Evolutionary conservation across 2,329 filamentous ascomycete genomes (phyloP).

Genomic region (Colletotrichum eremochloae): DNA sequence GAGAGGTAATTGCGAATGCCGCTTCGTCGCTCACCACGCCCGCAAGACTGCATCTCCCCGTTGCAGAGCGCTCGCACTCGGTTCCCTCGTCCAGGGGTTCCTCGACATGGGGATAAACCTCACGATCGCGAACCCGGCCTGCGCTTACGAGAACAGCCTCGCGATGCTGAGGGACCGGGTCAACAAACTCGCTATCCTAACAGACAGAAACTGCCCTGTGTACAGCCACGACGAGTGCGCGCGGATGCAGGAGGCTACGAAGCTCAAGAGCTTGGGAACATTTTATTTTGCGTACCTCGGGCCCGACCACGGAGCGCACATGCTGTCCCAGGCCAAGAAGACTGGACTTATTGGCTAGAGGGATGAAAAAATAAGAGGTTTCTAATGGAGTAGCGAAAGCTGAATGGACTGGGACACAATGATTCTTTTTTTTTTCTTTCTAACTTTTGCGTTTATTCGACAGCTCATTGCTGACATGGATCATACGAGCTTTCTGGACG

Average conservation of each 20-base stretch:
- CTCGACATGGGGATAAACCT: background rate
- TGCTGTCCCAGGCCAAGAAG: background rate
- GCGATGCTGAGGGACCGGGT: background rate
- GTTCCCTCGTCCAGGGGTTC: background rate
- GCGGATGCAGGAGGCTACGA: background rate
- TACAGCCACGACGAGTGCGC: background rate
- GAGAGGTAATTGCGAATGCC: background rate
- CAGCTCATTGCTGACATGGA: too few relatives aligned
- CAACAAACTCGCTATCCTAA: background rate
- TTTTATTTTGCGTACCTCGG: too few relatives aligned
- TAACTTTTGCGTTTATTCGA: background rate
- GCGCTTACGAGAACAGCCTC: background rate
- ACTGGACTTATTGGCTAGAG: background rate
- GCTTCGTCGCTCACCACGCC: rapidly evolving
- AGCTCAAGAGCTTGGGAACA: too few relatives aligned
- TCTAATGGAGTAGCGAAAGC: background rate
- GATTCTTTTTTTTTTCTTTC: too few relatives aligned
- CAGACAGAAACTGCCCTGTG: background rate
- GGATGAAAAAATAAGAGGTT: background rate
- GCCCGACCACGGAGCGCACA: background rate
- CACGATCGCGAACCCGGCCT: background rate
- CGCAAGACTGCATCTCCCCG: background rate
- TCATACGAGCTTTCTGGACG: background rate
- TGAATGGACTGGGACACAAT: background rate
- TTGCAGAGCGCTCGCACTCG: background rate